These are phyloP conservation scores for Pezicula carpinea DNA, from an alignment of 2,329 filamentous ascomycete genomes.

Conservation along the genomic window DNA sequence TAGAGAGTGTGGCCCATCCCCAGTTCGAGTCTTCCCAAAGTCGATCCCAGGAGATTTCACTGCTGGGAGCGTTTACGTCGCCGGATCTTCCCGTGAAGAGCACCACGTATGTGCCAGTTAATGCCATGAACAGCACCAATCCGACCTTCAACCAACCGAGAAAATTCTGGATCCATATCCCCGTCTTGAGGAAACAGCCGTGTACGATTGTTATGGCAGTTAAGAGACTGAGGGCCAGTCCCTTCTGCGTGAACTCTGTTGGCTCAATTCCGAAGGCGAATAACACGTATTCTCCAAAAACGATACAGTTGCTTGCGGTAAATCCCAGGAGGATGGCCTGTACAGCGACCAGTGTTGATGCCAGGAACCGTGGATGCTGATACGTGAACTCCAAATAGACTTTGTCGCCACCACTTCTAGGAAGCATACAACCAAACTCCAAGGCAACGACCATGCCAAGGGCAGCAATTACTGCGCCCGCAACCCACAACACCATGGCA, in stretches of 20 bases:
- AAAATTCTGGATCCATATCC: slow-evolving; percentile 55
- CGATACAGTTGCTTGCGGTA: slow-evolving; percentile 46
- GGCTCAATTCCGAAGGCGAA: slow-evolving; percentile 36
- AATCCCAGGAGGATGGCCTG: slow-evolving; percentile 46
- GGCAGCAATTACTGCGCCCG: slow-evolving; percentile 39
- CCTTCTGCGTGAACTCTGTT: slow-evolving; percentile 42
- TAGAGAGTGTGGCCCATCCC: slow-evolving; percentile 61
- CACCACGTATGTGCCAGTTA: slow-evolving; percentile 56
- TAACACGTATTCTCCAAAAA: slow-evolving; percentile 47
- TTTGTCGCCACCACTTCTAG: slow-evolving; percentile 45
- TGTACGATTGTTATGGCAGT: slow-evolving; percentile 55
- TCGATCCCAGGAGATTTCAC: slow-evolving; percentile 38
- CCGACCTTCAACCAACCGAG: slow-evolving; percentile 61
- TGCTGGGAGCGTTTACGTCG: slow-evolving; percentile 10
- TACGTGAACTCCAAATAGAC: slow-evolving; percentile 51
- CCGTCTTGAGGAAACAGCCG: slow-evolving; percentile 49
- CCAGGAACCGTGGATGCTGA: slow-evolving; percentile 45
- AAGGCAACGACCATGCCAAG: slow-evolving; percentile 40
- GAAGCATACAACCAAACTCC: slow-evolving; percentile 42
- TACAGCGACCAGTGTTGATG: slow-evolving; percentile 46
- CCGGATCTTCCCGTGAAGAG: slow-evolving; percentile 31
- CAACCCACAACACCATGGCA: slow-evolving; percentile 48
- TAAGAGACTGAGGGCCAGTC: slow-evolving; percentile 44
- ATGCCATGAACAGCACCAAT: slow-evolving; percentile 55
- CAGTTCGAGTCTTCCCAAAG: slow-evolving; percentile 63